phyloP scores from a whole-genome alignment of 2,329 filamentous ascomycete genomes.

The Pestalotiopsis sp. region DNA sequence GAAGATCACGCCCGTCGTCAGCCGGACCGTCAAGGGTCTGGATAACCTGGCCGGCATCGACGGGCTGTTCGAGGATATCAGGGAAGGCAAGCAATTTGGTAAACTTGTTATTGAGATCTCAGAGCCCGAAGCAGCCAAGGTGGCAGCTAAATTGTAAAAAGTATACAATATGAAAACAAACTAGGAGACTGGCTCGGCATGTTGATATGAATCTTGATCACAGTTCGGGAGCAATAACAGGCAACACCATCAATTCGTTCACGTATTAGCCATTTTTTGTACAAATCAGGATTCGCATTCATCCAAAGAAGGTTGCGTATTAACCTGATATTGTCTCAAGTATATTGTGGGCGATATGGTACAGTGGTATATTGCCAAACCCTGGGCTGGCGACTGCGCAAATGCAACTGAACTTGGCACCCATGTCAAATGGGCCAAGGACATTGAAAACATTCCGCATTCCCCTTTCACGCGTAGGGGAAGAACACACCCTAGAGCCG shows the following conservation, averaged over 20 bases:
- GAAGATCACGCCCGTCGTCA: constrained; percentile 77
- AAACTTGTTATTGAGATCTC: constrained; percentile 82
- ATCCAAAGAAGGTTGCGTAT: background rate
- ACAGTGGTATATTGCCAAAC: constrained; percentile 3
- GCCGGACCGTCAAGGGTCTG: constrained; percentile 71
- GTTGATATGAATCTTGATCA: background rate
- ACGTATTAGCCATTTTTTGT: background rate
- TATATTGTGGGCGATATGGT: constrained; percentile 1
- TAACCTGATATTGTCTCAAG: background rate
- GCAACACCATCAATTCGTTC: background rate
- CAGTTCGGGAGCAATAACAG: background rate
- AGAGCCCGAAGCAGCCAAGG: constrained; percentile 24
- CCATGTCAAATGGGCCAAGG: background rate
- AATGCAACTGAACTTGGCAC: background rate
- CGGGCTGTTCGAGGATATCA: constrained; percentile 84
- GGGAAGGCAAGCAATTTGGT: constrained; percentile 83
- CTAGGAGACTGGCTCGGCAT: background rate
- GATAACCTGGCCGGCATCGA: constrained; percentile 81
- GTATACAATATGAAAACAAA: too few species aligned
- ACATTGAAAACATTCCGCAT: background rate
- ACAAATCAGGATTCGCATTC: background rate
- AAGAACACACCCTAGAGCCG: background rate
- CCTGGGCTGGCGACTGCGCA: background rate
- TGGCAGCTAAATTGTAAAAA: constrained; percentile 42
- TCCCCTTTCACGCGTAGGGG: background rate